phyloP scores from a whole-genome alignment of 1,284 basidiomycete species.

The Naganishia albida region DNA sequence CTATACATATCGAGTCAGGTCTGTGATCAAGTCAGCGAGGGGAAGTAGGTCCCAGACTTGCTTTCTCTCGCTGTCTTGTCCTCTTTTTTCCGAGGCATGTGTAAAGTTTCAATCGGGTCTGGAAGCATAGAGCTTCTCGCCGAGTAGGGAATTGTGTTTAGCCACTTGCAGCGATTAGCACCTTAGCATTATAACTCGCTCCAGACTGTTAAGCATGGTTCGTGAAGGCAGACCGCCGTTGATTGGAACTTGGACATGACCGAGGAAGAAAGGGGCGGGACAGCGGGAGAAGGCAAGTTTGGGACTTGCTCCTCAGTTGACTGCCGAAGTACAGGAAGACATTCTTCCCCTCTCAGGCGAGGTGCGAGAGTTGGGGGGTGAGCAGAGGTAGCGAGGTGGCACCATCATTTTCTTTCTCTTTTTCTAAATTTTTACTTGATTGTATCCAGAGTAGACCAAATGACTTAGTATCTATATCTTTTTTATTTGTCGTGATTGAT shows the following conservation, averaged over 20 bases:
- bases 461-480: slow-evolving; percentile 17
- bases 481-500: neutral
- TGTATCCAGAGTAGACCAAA: slow-evolving; percentile 13
- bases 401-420: neutral
- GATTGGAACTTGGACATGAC: neutral
- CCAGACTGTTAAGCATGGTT: neutral
- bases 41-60: neutral
- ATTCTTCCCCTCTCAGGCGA: neutral
- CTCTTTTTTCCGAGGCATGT: neutral
- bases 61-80: slow-evolving; percentile 3
- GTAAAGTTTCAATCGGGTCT: neutral
- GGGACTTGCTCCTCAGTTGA: neutral
- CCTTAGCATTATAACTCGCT: slow-evolving; percentile 7
- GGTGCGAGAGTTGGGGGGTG: slow-evolving; percentile 8
- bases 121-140: neutral
- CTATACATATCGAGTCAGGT: neutral
- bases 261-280: neutral
- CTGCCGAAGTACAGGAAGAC: neutral
- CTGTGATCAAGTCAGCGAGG: slow-evolving; percentile 5
- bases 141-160: neutral
- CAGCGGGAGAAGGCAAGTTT: neutral
- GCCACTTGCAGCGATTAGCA: slow-evolving; percentile 12
- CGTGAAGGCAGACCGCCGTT: neutral
- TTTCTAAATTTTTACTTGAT: neutral
- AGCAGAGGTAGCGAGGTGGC: no score